These are phyloP conservation scores for Articulospora tetracladia DNA, from an alignment of 495 filamentous ascomycete species.

Conservation along the genomic window DNA sequence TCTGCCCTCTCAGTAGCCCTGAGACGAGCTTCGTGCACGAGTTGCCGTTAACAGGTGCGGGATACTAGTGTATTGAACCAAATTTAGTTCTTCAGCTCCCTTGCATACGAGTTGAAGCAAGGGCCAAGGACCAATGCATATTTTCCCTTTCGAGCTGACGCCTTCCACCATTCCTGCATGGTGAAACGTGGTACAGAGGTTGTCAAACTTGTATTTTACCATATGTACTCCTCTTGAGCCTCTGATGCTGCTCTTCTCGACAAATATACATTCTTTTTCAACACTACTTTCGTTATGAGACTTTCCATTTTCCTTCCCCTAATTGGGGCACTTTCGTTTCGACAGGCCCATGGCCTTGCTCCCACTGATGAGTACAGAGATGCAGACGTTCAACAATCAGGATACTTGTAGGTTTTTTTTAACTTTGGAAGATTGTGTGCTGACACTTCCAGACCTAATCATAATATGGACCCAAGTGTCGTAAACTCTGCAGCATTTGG, in stretches of 20 bases:
- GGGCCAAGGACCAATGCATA: no score
- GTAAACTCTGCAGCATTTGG: conserved; percentile 33
- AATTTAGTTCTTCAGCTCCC: no score
- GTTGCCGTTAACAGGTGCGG: no score
- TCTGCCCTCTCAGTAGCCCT: no score
- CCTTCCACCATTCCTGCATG: not conserved
- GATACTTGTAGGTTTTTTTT: conserved; percentile 7
- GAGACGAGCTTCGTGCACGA: no score
- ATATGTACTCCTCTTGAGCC: not conserved
- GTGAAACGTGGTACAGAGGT: not conserved
- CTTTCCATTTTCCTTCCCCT: not conserved
- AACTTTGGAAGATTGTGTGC: not conserved
- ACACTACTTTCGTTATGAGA: conserved; percentile 12
- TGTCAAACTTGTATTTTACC: not conserved
- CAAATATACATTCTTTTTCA: not conserved
- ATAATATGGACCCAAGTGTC: conserved; percentile 44
- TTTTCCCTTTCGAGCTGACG: not conserved
- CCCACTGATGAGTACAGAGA: conserved; percentile 13
- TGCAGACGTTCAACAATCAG: conserved; percentile 9
- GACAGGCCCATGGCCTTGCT: not conserved
- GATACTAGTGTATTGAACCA: no score
- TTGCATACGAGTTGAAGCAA: not conserved
- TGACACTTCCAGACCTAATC: conserved; percentile 28
- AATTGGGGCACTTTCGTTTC: not conserved
- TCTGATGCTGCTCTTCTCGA: not conserved